Percentiles rank a stretch among this genome's conserved stretches.
Evolutionary conservation across 176 grass and related monocot species (phyloP).

Genomic region (Avena sativa): DNA sequence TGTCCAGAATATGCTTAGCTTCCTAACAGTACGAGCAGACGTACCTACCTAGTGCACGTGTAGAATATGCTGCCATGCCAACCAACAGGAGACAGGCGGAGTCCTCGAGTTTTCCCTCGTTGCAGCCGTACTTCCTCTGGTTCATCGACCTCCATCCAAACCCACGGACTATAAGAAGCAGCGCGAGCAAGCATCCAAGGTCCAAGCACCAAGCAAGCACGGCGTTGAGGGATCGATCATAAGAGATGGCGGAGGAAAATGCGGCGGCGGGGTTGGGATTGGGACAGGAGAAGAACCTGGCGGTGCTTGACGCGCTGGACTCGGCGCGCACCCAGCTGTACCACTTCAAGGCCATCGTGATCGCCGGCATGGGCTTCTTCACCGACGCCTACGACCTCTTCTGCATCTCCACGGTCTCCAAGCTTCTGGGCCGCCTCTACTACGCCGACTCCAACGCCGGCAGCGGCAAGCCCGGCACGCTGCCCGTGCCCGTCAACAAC

Average conservation of each 20-base stretch:
- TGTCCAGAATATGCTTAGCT: too few relatives aligned
- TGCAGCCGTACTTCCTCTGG: constrained; percentile 22
- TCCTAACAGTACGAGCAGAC: too few relatives aligned
- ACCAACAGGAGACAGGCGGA: constrained; percentile 35
- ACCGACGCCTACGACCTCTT: constrained; percentile 93
- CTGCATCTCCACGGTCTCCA: constrained; percentile 66
- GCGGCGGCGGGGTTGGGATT: too few relatives aligned
- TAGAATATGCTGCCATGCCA: constrained; percentile 54
- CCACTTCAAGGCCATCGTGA: constrained; percentile 77
- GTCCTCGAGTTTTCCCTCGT: constrained; percentile 22
- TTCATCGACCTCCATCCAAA: constrained; percentile 37
- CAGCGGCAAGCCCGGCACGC: too few relatives aligned
- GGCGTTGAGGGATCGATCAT: too few relatives aligned
- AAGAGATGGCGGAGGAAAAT: too few relatives aligned
- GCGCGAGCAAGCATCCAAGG: background rate
- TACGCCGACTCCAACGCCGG: constrained; percentile 4
- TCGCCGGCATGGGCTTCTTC: constrained; percentile 92
- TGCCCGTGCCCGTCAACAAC: background rate
- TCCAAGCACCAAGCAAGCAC: background rate
- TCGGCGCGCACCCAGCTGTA: constrained; percentile 68
- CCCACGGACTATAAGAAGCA: constrained; percentile 19
- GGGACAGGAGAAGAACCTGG: constrained; percentile 32
- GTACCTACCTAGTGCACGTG: background rate
- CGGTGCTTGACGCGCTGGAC: constrained; percentile 66
- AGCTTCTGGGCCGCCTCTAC: constrained; percentile 68